These are phyloP conservation scores for Colletotrichum falcatum DNA, from an alignment of 2,329 filamentous ascomycete species.

Conservation along the genomic window DNA sequence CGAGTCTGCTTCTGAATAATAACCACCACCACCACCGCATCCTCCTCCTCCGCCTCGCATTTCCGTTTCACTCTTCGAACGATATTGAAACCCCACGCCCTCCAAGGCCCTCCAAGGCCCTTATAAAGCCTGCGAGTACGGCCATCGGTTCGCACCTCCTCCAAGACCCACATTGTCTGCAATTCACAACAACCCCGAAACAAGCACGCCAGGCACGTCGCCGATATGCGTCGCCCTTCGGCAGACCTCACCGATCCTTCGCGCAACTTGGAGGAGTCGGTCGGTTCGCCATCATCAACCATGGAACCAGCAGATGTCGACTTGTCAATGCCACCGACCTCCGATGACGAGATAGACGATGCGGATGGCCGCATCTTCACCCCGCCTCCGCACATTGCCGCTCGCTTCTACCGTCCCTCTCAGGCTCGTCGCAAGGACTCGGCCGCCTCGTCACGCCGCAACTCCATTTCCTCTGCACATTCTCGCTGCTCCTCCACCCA, in stretches of 20 bases:
- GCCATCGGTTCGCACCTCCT: background rate
- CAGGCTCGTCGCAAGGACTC: constrained; percentile 79
- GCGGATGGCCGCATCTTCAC: constrained; percentile 58
- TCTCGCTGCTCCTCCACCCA: constrained; percentile 74
- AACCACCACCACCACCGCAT: background rate
- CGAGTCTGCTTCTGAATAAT: background rate
- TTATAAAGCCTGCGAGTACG: background rate
- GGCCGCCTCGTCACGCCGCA: constrained; percentile 81
- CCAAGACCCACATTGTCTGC: background rate
- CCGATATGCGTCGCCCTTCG: constrained; percentile 58
- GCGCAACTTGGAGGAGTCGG: constrained; percentile 54
- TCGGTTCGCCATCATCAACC: constrained; percentile 47
- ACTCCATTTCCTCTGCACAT: constrained; percentile 82
- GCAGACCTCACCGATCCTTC: constrained; percentile 56
- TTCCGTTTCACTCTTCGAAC: background rate
- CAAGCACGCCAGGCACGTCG: constrained; percentile 30
- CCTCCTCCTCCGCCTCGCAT: background rate
- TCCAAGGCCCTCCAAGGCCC: background rate
- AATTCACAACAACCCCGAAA: constrained; percentile 15
- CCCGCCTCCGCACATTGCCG: constrained; percentile 81
- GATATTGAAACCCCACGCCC: background rate
- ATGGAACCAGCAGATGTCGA: constrained; percentile 50
- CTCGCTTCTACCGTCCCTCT: constrained; percentile 78
- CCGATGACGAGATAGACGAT: constrained; percentile 50
- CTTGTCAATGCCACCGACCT: constrained; percentile 53